Conservation (phyloP, 805 yeast genomes). For the Candida sphagnicola region DNA sequence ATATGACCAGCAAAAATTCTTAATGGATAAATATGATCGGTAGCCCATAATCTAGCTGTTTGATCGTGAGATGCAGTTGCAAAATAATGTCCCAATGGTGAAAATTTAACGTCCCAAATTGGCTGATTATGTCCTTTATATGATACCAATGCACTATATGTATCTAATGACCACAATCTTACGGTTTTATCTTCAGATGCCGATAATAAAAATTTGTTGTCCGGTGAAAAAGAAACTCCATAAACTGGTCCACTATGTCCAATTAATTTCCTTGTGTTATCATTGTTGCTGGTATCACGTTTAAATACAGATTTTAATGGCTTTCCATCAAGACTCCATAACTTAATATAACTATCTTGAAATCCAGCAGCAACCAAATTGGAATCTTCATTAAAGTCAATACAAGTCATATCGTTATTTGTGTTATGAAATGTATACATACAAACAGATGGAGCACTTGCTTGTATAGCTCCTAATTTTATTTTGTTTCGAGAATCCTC, state of each 20-base stretch:
- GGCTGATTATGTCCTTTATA: slow-evolving; percentile 97
- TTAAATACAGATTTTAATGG: slow-evolving; percentile 64
- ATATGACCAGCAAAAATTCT: slow-evolving; percentile 96
- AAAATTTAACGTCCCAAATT: slow-evolving; percentile 93
- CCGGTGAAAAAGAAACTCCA: slow-evolving; percentile 88
- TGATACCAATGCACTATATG: slow-evolving; percentile 83
- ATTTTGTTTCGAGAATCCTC: slow-evolving; percentile 80
- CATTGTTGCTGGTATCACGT: slow-evolving; percentile 47
- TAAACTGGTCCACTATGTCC: slow-evolving; percentile 97
- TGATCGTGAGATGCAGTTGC: slow-evolving; percentile 98
- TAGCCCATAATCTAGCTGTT: slow-evolving; percentile 96
- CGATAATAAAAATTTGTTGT: slow-evolving; percentile 73
- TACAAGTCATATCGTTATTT: slow-evolving; percentile 78
- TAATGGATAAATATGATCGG: slow-evolving; percentile 95
- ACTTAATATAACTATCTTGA: slow-evolving; percentile 82
- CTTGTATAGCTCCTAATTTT: slow-evolving; percentile 59
- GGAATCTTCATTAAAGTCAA: slow-evolving; percentile 85
- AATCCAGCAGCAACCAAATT: slow-evolving; percentile 91
- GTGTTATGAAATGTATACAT: slow-evolving; percentile 98
- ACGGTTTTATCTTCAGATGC: slow-evolving; percentile 91
- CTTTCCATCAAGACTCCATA: slow-evolving; percentile 93
- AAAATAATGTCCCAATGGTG: slow-evolving; percentile 95
- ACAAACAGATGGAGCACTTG: slow-evolving; percentile 89
- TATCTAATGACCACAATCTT: slow-evolving; percentile 90
- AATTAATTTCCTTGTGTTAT: slow-evolving; percentile 55